Evolutionary conservation across 2,329 filamentous ascomycete species (phyloP).

Genomic region (Paraconiothyrium brasiliense): DNA sequence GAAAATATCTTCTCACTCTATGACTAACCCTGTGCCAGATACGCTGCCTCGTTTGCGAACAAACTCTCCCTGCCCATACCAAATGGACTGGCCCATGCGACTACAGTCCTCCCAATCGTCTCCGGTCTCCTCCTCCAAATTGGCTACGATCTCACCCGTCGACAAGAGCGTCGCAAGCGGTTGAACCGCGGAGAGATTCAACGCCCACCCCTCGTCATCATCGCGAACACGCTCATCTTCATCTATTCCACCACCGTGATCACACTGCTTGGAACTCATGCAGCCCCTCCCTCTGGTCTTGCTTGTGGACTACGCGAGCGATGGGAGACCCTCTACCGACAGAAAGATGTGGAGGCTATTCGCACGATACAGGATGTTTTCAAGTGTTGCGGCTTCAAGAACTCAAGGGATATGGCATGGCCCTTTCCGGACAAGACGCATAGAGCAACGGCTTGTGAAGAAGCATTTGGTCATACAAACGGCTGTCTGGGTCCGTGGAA

Average conservation of each 20-base stretch:
- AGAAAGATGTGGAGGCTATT: constrained; percentile 62
- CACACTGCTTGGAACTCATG: constrained; percentile 56
- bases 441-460: constrained; percentile 54
- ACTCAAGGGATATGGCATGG: constrained; percentile 67
- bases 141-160: constrained; percentile 47
- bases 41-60: constrained; percentile 41
- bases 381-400: constrained; percentile 72
- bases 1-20: not conserved
- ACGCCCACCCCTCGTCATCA: constrained; percentile 48
- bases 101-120: constrained; percentile 54
- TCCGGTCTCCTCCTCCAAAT: constrained; percentile 55
- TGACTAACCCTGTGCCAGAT: constrained; percentile 33
- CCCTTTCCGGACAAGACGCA: constrained; percentile 62
- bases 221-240: constrained; percentile 51
- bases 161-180: constrained; percentile 39
- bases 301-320: constrained; percentile 65
- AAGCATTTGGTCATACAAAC: constrained; percentile 56
- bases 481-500: constrained; percentile 67
- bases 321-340: constrained; percentile 65
- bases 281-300: constrained; percentile 49
- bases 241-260: constrained; percentile 55
- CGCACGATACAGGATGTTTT: constrained; percentile 71
- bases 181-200: constrained; percentile 44
- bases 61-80: constrained; percentile 55
- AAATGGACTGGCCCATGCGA: constrained; percentile 51